Conservation (phyloP, 2,329 filamentous ascomycete genomes). For the Davidsoniella neocaledoniae region DNA sequence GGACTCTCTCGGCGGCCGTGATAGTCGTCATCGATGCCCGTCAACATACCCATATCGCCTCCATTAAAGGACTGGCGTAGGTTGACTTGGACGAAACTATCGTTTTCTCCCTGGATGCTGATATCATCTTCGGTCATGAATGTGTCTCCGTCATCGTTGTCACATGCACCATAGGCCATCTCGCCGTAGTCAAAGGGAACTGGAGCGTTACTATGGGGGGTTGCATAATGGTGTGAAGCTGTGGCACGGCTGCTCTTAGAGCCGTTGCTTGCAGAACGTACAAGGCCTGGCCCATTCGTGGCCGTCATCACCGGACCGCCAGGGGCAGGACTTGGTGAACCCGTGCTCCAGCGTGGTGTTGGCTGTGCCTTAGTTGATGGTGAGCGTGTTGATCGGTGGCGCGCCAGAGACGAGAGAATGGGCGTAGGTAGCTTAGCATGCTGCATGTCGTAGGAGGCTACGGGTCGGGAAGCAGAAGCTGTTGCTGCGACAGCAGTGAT, state of each 20-base stretch:
- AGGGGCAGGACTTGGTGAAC: constrained; percentile 28
- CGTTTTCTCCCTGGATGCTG: constrained; percentile 16
- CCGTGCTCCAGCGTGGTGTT: constrained; percentile 37
- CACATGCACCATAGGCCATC: neutral
- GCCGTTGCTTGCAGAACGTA: constrained; percentile 7
- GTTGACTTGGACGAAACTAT: constrained; percentile 16
- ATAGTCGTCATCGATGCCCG: neutral
- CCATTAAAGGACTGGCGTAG: constrained; percentile 14
- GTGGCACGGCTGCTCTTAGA: constrained; percentile 21
- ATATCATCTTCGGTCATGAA: constrained; percentile 22
- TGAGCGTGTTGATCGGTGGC: constrained; percentile 36
- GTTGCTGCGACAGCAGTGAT: constrained; percentile 17
- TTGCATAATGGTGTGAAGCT: constrained; percentile 57
- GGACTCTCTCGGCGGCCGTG: constrained; percentile 13
- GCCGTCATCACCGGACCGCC: constrained; percentile 19
- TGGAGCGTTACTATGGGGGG: constrained; percentile 50
- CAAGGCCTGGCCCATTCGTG: neutral
- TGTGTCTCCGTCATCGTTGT: constrained; percentile 18
- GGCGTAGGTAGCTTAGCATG: too few relatives aligned
- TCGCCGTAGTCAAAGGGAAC: constrained; percentile 15
- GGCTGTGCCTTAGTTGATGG: constrained; percentile 32
- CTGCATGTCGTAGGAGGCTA: too few relatives aligned
- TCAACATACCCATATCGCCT: too few relatives aligned
- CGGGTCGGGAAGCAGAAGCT: neutral
- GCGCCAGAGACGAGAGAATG: neutral